Conservation (phyloP, 2,329 filamentous ascomycete genomes). For the Hyphodiscus sp. region DNA sequence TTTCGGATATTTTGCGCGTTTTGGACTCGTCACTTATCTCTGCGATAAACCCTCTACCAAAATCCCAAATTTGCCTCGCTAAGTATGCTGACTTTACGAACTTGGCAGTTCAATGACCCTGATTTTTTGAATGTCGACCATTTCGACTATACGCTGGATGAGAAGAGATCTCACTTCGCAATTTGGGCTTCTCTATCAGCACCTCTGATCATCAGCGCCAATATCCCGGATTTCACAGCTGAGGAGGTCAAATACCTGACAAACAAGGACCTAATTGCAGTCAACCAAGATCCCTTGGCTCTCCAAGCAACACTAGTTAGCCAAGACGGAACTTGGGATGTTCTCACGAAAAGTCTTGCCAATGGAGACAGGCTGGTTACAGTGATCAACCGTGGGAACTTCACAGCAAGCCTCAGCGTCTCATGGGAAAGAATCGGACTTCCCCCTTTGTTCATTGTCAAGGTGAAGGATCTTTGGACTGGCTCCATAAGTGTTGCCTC, state of each 20-base stretch:
- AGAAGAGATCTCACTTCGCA: constrained; percentile 25
- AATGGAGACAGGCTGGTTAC: constrained; percentile 43
- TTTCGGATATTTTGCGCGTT: too few species aligned
- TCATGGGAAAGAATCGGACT: constrained; percentile 25
- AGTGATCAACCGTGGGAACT: constrained; percentile 38
- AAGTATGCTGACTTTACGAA: too few species aligned
- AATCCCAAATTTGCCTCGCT: too few species aligned
- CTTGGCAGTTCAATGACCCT: constrained; percentile 24
- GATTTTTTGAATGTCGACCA: constrained; percentile 27
- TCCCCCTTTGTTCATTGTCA: constrained; percentile 19
- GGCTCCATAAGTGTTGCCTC: constrained; percentile 32
- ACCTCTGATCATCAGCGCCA: constrained; percentile 26
- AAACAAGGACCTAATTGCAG: constrained; percentile 28
- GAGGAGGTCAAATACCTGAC: constrained; percentile 33
- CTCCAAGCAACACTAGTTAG: constrained; percentile 38
- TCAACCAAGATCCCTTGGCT: constrained; percentile 26
- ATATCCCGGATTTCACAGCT: constrained; percentile 30
- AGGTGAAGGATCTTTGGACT: constrained; percentile 39
- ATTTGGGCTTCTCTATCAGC: constrained; percentile 26
- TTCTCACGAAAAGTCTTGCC: constrained; percentile 39
- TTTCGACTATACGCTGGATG: constrained; percentile 20
- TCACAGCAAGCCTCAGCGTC: constrained; percentile 29
- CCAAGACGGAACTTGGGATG: constrained; percentile 37
- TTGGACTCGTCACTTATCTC: too few species aligned
- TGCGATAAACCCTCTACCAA: too few species aligned